Evolutionary conservation across 1,284 basidiomycete genomes (phyloP), one percentile per base, ranked within the genome.

Genomic region (Cryptococcus sp.): DNA sequence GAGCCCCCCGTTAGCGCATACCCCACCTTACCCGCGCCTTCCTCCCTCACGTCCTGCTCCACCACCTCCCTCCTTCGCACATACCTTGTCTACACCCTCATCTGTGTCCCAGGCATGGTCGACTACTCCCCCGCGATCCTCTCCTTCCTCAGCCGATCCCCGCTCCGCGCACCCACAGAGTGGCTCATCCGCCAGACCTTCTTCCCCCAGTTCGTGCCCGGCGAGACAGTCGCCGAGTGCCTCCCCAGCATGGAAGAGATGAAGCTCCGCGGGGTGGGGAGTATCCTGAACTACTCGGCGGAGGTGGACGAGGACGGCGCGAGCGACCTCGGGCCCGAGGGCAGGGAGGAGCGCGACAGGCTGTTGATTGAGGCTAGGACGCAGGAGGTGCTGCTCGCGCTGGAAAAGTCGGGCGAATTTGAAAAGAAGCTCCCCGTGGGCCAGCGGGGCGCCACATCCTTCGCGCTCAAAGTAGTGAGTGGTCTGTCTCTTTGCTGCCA

Each of bases 121-220:
- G 89, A 95, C 68, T 78, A 83, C 59, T 84, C 89, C 0, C 91
- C 91, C 0, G 71, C 77, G 37, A 78, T 95, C n/a, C 81, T 96
- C 46, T 77, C 82, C 23, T 69, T 80, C 1, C 72, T 88, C 38
- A 80, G 83, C 1, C 79, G 81, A 52, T 69, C 72, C 3, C 63
- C 67, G 11, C 78, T 91, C 13, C 82, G 79, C 56, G 78, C 82
- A 48, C 62, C 90, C 42, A 85, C 87, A 2, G 86, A 91, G 70
- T 81, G 80, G 7, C 71, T 89, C 57, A 86, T 95, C 11, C 81
- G 89, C 45, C 77, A 81, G 28, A 95, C 93, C 2, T 96, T 96
- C 79, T 96, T 94, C 70, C 80, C 83, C 48, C 78, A 81, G 67
- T 96, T 96, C 67, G 91, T 94, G 6, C 90, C 91, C 1, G 91